Base-by-base conservation (phyloP, 345 rosid genomes). In the Corchorus olitorius region DNA sequence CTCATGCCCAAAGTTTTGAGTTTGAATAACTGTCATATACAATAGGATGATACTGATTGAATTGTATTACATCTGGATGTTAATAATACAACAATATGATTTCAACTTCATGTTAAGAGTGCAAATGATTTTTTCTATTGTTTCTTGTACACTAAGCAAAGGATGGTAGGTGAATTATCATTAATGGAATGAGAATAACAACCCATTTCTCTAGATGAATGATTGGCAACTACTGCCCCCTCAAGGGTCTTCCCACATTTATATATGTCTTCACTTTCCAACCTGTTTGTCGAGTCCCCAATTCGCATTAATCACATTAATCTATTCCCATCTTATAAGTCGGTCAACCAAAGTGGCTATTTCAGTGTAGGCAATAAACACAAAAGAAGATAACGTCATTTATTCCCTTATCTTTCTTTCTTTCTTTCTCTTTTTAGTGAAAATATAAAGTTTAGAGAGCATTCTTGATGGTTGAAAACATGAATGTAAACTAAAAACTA, bases 1-100 rank as follows among this genome's bases (percentile, higher is more conserved):
- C 34, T 13, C 33, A 19, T 62, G 43, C 33, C 54, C 11, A 15
- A 71, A 49, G 22, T 17, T 14, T 46, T 10, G 52, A 35, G 22
- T 33, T 41, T 67, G 62, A 61, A 59, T 65, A 71, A 10, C 12
- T 35, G 66, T 17, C 60, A 33, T 56, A 19, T 79, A 65, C 20
- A 12, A 35, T 34, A 54, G 35, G 66, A 34, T 54, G 55, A 62
- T 73, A 55, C 55, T 48, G 52, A 75, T 76, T 83, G 63, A 67
- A 68, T 65, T 65, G 61, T 54, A 65, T 69, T 45, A 37, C 34
- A 33, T 65, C 33, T 61, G 65, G 65, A 66, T 77, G 45, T 63
- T 59, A 62, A 75, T 75, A 54, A 66, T 73, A 41, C 64, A 5
- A 61, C 41, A 53, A 22, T 11, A 52, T 20, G 41, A 60, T 58